These are phyloP conservation scores for Xylaria sp. DNA, from an alignment of 2,329 filamentous ascomycete species.

Conservation along the genomic window DNA sequence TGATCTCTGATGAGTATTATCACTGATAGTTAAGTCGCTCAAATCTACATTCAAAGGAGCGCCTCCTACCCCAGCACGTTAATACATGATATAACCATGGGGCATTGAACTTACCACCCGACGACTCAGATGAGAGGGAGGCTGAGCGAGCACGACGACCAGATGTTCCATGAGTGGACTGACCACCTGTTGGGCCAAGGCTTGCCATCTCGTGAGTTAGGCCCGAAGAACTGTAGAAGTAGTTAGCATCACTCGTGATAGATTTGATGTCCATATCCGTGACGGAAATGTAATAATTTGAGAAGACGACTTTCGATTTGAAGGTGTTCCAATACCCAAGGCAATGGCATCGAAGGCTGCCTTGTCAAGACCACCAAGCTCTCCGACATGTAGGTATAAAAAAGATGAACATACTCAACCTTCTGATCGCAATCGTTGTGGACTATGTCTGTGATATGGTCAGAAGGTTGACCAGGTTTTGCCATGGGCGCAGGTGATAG, in stretches of 20 bases:
- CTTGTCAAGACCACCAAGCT: neutral
- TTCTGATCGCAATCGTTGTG: neutral
- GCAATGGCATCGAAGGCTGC: neutral
- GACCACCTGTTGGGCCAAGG: neutral
- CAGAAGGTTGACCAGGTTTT: neutral
- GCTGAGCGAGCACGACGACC: conserved; percentile 22
- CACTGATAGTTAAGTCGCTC: conserved; percentile 17
- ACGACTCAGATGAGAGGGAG: conserved; percentile 27
- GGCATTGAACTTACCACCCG: conserved; percentile 19
- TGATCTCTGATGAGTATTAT: conserved; percentile 20
- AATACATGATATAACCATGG: neutral
- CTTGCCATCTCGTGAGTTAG: conserved; percentile 20
- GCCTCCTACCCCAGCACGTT: conserved; percentile 16
- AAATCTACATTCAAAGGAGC: conserved; percentile 20
- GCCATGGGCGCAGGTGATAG: neutral
- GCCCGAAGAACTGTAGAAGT: neutral
- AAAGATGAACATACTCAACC: neutral
- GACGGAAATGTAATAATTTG: neutral
- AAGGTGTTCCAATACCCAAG: neutral
- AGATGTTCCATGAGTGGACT: neutral
- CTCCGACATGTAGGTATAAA: too few relatives aligned
- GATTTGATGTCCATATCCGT: neutral
- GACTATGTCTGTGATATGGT: neutral
- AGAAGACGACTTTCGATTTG: too few relatives aligned
- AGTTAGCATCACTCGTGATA: neutral